These are phyloP conservation scores for Ophiostoma sp. DNA, from an alignment of 2,329 filamentous ascomycete species.

Conservation along the genomic window DNA sequence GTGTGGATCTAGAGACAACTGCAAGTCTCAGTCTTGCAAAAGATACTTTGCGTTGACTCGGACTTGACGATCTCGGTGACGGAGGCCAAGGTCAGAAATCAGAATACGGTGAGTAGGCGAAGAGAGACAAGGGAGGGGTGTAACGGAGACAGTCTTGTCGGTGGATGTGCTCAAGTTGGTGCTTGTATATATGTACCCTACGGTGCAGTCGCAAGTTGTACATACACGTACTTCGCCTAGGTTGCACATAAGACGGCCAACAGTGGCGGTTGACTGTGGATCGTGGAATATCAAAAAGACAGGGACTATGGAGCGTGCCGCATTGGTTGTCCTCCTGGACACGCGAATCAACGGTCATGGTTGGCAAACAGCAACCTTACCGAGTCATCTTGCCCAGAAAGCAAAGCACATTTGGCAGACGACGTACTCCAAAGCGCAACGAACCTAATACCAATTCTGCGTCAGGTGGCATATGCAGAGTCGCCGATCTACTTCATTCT, in stretches of 20 bases:
- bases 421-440: no score
- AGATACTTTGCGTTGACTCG: neutral
- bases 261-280: neutral
- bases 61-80: neutral
- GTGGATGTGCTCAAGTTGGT: neutral
- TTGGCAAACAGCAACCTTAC: neutral
- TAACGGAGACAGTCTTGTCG: neutral
- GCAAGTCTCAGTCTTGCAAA: constrained; percentile 7
- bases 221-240: neutral
- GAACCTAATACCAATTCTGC: neutral
- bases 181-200: neutral
- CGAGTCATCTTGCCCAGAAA: neutral
- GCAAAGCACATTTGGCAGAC: no score
- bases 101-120: neutral
- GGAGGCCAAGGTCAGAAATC: neutral
- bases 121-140: constrained; percentile 6
- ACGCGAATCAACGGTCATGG: neutral
- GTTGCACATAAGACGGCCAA: neutral
- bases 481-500: neutral
- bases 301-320: constrained; percentile 5
- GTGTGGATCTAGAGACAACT: neutral
- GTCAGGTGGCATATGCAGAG: neutral
- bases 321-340: neutral
- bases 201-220: no score
- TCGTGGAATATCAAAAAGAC: neutral